Evolutionary conservation across 352 stramenopile species (phyloP), one percentile per base, ranked within the genome.

Genomic region (Phytophthora kernoviae): DNA sequence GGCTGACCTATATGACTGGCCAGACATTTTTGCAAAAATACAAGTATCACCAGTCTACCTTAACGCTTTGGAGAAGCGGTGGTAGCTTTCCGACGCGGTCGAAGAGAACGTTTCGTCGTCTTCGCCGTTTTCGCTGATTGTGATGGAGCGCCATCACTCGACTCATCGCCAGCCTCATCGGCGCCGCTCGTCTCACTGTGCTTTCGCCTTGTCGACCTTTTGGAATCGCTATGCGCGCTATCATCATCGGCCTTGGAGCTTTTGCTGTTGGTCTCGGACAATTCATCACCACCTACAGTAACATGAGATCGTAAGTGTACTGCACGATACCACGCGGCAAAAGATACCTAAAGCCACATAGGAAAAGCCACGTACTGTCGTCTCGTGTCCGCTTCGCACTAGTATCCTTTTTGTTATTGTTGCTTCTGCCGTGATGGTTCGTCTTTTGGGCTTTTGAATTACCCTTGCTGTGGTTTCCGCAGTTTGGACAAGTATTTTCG

Each of bases 101-200:
- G 81, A 45, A 90, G 73, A 24, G 77, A 88, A 22, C 81, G 81
- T 30, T 68, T 73, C n/a, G 44, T 47, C 9, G 58, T 37, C 45
- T 60, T 67, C 5, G 44, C 39, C 10, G 27, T 33, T 52, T 68
- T 74, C 4, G 70, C 43, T 15, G 69, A 70, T 20, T 62, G 50
- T 7, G 54, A 52, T 22, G 70, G 43, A n/a, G 66, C 62, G 10
- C 56, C 62, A 46, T 88, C 81, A 14, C 69, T 88, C 8, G 77
- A 88, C 17, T 89, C 79, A 20, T 71, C 79, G 33, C 79, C 70
- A 22, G 54, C 70, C 17, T 87, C 81, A 22, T 81, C 78, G 14
- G 72, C 54, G 20, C 66, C 65, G 4, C 40, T 79, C 64, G 11
- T 67, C 42, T 44, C 58, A 47, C 21, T 65, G 42, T 73, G 71